Conservation (phyloP, 2,329 filamentous ascomycete species). For the Monilinia polystroma region DNA sequence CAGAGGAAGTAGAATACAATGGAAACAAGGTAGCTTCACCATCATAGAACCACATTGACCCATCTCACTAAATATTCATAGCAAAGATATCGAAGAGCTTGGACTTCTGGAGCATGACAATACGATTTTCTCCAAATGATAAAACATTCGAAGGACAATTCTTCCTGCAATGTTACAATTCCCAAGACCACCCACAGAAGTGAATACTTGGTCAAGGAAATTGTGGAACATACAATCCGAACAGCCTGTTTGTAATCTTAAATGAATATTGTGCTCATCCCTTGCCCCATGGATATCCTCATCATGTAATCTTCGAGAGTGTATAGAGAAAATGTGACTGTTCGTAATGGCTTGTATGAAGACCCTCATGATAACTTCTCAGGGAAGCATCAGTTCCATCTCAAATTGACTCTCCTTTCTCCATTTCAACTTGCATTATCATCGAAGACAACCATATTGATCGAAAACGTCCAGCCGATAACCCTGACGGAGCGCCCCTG, state of each 20-base stretch:
- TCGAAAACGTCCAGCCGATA: conserved; percentile 62
- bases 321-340: conserved; percentile 34
- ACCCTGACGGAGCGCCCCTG: conserved; percentile 75
- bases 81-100: conserved; percentile 23
- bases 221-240: conserved; percentile 33
- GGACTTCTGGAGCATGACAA: conserved; percentile 39
- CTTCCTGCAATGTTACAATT: conserved; percentile 41
- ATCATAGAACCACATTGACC: conserved; percentile 31
- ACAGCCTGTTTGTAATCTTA: conserved; percentile 40
- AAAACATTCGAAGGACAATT: conserved; percentile 32
- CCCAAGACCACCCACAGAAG: conserved; percentile 38
- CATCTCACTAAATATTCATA: conserved; percentile 34
- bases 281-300: conserved; percentile 27
- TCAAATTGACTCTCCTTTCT: conserved; percentile 44
- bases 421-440: conserved; percentile 44
- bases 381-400: conserved; percentile 44
- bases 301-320: conserved; percentile 32
- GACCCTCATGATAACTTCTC: conserved; percentile 53
- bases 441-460: conserved; percentile 56
- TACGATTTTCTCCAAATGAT: conserved; percentile 33
- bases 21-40: conserved; percentile 49
- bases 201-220: conserved; percentile 23
- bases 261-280: conserved; percentile 38
- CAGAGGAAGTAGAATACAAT: conserved; percentile 28
- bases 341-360: conserved; percentile 39